Evolutionary conservation across 495 filamentous ascomycete species (phyloP).

Genomic region (Delitschia confertaspora): DNA sequence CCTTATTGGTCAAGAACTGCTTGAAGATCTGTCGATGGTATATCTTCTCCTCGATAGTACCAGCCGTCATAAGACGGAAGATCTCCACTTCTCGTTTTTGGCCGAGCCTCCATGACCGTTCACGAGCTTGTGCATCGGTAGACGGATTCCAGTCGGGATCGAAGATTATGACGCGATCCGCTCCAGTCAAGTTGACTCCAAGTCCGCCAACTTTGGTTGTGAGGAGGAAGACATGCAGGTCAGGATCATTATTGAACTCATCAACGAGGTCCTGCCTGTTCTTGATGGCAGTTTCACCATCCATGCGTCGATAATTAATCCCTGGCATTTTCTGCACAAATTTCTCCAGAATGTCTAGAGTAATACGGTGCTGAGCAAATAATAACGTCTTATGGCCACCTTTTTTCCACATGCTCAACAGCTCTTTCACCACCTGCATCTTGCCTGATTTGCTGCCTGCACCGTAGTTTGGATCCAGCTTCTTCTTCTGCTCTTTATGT

Average conservation of each 20-base stretch:
- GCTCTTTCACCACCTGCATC: constrained; percentile 80
- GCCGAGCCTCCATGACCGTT: constrained; percentile 89
- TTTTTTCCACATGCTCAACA: constrained; percentile 77
- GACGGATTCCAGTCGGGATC: constrained; percentile 98
- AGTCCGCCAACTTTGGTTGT: constrained; percentile 93
- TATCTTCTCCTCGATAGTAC: constrained; percentile 97
- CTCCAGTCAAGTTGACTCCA: constrained; percentile 88
- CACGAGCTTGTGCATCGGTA: constrained; percentile 87
- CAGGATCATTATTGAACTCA: constrained; percentile 73
- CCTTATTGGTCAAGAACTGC: constrained; percentile 90
- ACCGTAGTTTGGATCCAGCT: constrained; percentile 63
- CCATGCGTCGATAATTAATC: constrained; percentile 82
- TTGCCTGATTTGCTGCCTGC: constrained; percentile 71
- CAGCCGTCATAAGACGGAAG: constrained; percentile 91
- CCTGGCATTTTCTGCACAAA: constrained; percentile 58
- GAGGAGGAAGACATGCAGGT: constrained; percentile 79
- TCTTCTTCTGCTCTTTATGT: constrained; percentile 49
- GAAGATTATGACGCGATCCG: constrained; percentile 91
- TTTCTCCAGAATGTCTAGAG: constrained; percentile 84
- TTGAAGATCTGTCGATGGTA: constrained; percentile 98
- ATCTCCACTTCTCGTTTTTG: constrained; percentile 91
- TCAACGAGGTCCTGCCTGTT: constrained; percentile 77
- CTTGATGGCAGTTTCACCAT: constrained; percentile 77
- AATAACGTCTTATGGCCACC: constrained; percentile 84
- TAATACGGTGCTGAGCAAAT: constrained; percentile 83